Evolutionary conservation across 306 rosid species (phyloP).

Genomic region (Canavalia gladiata): DNA sequence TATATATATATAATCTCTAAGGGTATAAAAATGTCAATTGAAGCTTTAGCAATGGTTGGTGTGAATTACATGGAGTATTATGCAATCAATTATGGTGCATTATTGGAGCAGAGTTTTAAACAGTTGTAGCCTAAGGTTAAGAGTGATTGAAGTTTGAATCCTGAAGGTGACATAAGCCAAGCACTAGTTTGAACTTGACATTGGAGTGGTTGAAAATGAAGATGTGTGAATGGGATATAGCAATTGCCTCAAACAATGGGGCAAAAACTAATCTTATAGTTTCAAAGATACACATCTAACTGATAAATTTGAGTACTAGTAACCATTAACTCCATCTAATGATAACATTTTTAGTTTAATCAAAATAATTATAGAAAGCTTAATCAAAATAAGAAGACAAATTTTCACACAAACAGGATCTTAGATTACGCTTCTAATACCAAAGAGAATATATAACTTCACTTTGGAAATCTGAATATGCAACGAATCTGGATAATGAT

Average conservation of each 20-base stretch:
- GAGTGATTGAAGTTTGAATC: neutral
- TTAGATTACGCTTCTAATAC: too few relatives aligned
- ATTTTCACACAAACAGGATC: too few relatives aligned
- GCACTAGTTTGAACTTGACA: neutral
- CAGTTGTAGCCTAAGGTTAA: constrained; percentile 30
- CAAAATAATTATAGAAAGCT: too few relatives aligned
- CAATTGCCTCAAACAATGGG: constrained; percentile 56
- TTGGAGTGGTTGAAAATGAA: constrained; percentile 50
- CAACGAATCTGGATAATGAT: too few relatives aligned
- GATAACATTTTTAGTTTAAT: too few relatives aligned
- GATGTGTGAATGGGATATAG: constrained; percentile 63
- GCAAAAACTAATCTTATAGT: constrained; percentile 34
- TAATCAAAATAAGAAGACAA: too few relatives aligned
- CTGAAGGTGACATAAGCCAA: neutral
- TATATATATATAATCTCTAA: neutral
- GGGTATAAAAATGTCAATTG: constrained; percentile 45
- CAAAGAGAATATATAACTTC: too few relatives aligned
- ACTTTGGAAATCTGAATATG: too few relatives aligned
- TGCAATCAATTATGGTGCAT: constrained; percentile 36
- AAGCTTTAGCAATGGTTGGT: constrained; percentile 70
- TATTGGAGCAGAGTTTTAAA: constrained; percentile 39
- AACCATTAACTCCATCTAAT: too few relatives aligned
- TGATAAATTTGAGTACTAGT: too few relatives aligned
- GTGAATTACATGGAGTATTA: constrained; percentile 41
- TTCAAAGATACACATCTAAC: constrained; percentile 37